Base-by-base conservation (phyloP, 2,329 filamentous ascomycete species). In the Fusarium goolgardi region DNA sequence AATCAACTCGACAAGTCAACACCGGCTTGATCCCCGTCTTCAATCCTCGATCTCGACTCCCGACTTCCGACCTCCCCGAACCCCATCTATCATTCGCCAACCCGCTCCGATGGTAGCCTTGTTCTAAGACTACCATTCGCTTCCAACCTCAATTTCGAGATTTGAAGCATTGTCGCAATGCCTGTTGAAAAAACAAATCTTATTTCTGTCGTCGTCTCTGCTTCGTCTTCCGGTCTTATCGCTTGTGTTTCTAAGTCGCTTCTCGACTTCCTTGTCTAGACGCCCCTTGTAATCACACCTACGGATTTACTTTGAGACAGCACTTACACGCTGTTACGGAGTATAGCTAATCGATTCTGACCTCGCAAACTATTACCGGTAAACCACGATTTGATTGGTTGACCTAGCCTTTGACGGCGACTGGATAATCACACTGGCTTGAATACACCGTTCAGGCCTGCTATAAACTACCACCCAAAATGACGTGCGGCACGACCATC, bases 171-270 rank as follows among this genome's bases (percentile, higher is more conserved):
- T 78, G 69, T 73, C 78, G 87, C 81, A 75, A 90, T 90, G 87
- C 83, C 81, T 85, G 76, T 87, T 87, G 83, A 80, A 82, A 81
- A 78, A 79, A 78, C 77, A 73, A 74, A 73, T 74, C 71, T 77
- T 76, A 81, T 80, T 81, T 84, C 86, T 89, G 87, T 89, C 86
- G 86, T 83, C 85, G 81, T 86, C 85, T 84, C 82, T 79, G 84
- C 82, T 81, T 82, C 80, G 86, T 87, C 84, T 77, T 82, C 85
- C 85, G 85, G 85, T 86, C 78, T 82, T 77, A 82, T 86, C 82
- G 78, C 82, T 81, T 78, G 82, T 85, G 82, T 83, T 84, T 82
- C 81, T 77, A 80, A 79, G 78, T 80, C 78, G 68, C 63, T 67
- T 78, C 75, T 75, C 75, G 76, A 75, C 78, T 72, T 69, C 57